phyloP scores from a whole-genome alignment of 139 green algal species.

The Trebouxia sp. region DNA sequence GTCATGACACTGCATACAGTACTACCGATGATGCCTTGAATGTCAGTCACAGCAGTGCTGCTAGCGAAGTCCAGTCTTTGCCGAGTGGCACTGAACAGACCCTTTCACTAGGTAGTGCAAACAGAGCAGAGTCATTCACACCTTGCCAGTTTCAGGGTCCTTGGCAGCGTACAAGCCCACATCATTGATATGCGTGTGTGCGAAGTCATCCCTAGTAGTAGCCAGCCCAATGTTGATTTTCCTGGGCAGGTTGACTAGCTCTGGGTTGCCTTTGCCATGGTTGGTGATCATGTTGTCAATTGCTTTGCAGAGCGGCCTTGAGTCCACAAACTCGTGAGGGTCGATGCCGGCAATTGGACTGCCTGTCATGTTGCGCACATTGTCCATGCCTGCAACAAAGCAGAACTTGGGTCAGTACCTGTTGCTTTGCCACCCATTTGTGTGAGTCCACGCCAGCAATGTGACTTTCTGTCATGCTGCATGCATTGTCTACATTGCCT shows the following conservation, averaged over 20 bases:
- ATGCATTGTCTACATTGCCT: too few relatives aligned
- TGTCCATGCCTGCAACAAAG: conserved; percentile 89
- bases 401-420: neutral
- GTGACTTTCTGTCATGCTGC: too few relatives aligned
- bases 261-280: conserved; percentile 70
- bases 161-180: conserved; percentile 88
- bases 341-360: conserved; percentile 85
- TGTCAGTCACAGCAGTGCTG: too few relatives aligned
- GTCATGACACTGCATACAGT: too few relatives aligned
- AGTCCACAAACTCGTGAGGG: conserved; percentile 93
- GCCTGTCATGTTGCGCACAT: conserved; percentile 94
- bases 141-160: conserved; percentile 65
- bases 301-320: conserved; percentile 55
- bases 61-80: too few relatives aligned
- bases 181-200: conserved; percentile 99
- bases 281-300: conserved; percentile 79
- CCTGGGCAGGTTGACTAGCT: conserved; percentile 92
- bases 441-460: neutral
- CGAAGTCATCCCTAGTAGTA: conserved; percentile 88
- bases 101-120: too few relatives aligned
- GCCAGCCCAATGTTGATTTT: conserved; percentile 97
- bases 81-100: too few relatives aligned
- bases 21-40: too few relatives aligned
- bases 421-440: neutral
- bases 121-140: conserved; percentile 32